Evolutionary conservation across 768 basidiomycete genomes (phyloP), one percentile per base, ranked within the genome.

Genomic region (Lyophyllum semitale): DNA sequence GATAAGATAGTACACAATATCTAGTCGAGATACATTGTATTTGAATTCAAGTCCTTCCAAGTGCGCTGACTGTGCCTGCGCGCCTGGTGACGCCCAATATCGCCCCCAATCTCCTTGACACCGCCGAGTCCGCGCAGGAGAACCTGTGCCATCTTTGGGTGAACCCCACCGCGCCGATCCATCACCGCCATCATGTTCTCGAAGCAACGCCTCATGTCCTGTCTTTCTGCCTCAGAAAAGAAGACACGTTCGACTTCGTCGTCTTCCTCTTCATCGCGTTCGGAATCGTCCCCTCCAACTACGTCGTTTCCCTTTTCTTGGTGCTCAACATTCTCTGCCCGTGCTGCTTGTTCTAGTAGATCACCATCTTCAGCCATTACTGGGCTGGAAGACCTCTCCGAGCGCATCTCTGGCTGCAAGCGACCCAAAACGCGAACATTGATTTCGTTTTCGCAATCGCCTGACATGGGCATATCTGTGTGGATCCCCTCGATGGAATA

Each of bases 401-500:
- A 23, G 30, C 15, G 23, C 23, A 32, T 23, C 6, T 9, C 25
- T 15, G 15, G 25, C 8, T 13, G 46, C 9, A 22, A 8, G 8
- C 30, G 22, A 7, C 46, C 26, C 26, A 48, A 27, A n/a, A 29
- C 18, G 4, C 29, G 30, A 48, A 26, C 30, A 6, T n/a, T 9
- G 7, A 33, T 26, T 17, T 8, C 25, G n/a, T 15, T 33, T 22
- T 30, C 30, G 12, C 30, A 27, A 13, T 48, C 46, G 12, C n/a
- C 5, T 32, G n/a, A 17, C 25, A 15, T 48, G 15, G 25, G n/a
- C 29, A 33, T 35, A 22, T 51, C 49, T 25, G 26, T 38, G 20
- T 51, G 49, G 23, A 51, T 51, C 9, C 49, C 49, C 20, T 51
- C 49, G n/a, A 51, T 51, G 25, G 25, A 26, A 18, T 59, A 62